phyloP scores from a whole-genome alignment of 2,329 filamentous ascomycete species.

The Colletotrichum gigasporum region DNA sequence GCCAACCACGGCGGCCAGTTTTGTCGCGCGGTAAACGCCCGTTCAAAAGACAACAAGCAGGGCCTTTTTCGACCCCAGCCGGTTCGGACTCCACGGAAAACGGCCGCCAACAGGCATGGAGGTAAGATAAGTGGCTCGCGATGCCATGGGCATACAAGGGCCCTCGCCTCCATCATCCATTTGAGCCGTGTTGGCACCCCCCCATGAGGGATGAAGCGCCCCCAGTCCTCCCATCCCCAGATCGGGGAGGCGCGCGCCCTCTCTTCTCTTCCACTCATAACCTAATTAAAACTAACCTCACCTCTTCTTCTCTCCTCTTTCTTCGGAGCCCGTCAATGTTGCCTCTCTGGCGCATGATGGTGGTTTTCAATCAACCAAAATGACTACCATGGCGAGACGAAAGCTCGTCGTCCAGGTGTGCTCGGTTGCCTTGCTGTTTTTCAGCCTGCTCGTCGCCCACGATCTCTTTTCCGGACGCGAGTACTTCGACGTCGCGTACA shows the following conservation, averaged over 20 bases:
- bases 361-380: neutral
- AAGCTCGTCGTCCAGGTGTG: neutral
- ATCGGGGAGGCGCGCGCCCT: neutral
- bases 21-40: neutral
- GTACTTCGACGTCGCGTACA: constrained; percentile 10
- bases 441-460: constrained; percentile 1
- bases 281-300: neutral
- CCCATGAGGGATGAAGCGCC: neutral
- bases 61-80: neutral
- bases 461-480: constrained; percentile 12
- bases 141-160: neutral
- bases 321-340: neutral
- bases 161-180: neutral
- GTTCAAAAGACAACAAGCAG: too few relatives aligned
- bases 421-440: neutral
- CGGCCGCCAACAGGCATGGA: neutral
- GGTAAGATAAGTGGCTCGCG: neutral
- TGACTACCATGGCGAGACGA: neutral
- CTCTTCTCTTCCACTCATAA: neutral
- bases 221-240: neutral
- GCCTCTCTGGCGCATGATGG: neutral
- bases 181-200: neutral
- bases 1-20: neutral
- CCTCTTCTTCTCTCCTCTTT: neutral
- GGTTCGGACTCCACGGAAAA: neutral